Conservation (phyloP, 2,329 filamentous ascomycete species). For the Aspergillus carbonarius region DNA sequence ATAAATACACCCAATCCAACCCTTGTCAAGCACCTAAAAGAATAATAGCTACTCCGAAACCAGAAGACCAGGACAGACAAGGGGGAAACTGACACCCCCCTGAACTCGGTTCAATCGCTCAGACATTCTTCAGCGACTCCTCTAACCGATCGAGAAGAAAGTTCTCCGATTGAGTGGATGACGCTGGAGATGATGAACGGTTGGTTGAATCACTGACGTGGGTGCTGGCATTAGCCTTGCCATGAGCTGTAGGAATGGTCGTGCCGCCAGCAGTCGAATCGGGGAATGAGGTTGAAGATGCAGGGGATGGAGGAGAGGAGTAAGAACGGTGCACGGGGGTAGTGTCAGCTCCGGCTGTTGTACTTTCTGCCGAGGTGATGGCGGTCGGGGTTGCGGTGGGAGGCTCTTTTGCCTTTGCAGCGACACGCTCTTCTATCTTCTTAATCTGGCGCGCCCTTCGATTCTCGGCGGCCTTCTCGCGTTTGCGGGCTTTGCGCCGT, state of each 20-base stretch:
- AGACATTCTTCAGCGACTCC: constrained; percentile 18
- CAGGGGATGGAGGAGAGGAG: not conserved
- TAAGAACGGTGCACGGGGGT: not conserved
- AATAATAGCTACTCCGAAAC: not conserved
- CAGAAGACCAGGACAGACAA: not conserved
- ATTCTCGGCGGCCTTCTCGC: constrained; percentile 18
- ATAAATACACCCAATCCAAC: not conserved
- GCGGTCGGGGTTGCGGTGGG: not conserved
- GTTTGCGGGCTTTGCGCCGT: constrained; percentile 23
- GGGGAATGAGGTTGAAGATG: not conserved
- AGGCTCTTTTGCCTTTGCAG: not conserved
- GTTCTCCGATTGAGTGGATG: constrained; percentile 22
- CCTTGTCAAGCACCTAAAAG: no score
- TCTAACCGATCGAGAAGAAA: constrained; percentile 26
- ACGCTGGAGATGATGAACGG: constrained; percentile 19
- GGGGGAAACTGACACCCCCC: not conserved
- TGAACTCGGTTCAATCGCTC: not conserved
- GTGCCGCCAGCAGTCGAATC: not conserved
- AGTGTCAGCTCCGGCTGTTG: not conserved
- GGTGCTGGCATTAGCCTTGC: not conserved
- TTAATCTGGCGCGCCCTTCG: not conserved
- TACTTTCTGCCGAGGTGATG: not conserved
- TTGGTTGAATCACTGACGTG: not conserved
- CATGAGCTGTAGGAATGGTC: not conserved
- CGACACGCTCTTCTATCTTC: not conserved